A percentile compares a stretch with the other conserved stretches of the same genome.
Conservation (phyloP, 2,329 filamentous ascomycete genomes). For the Hypoxylon sp. region DNA sequence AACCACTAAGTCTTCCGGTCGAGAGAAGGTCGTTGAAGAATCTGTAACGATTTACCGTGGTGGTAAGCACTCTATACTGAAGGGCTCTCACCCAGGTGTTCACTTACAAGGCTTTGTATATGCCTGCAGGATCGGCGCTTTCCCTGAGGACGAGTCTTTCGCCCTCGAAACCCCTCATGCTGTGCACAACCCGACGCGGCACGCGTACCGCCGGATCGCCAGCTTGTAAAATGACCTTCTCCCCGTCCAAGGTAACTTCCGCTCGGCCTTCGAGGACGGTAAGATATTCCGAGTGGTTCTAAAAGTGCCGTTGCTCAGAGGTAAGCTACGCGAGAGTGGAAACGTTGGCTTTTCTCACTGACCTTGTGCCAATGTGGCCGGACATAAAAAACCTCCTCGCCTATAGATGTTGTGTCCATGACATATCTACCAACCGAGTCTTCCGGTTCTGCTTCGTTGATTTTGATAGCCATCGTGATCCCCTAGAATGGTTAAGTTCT, state of each 20-base stretch:
- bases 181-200: constrained; percentile 25
- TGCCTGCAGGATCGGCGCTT: constrained; percentile 28
- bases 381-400: constrained; percentile 25
- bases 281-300: constrained; percentile 33
- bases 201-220: constrained; percentile 27
- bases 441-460: constrained; percentile 28
- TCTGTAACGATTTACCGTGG: constrained; percentile 13
- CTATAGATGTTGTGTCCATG: constrained; percentile 26
- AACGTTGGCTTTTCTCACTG: too few species aligned
- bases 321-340: too few species aligned
- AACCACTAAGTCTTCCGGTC: constrained; percentile 13
- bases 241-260: constrained; percentile 26
- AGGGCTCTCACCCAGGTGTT: background rate
- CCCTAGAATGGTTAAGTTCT: constrained; percentile 17
- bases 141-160: constrained; percentile 28
- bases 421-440: constrained; percentile 32
- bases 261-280: constrained; percentile 28
- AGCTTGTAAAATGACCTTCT: constrained; percentile 23
- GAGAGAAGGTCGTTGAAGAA: constrained; percentile 35
- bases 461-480: constrained; percentile 27
- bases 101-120: constrained; percentile 31
- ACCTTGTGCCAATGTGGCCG: constrained; percentile 37
- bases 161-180: constrained; percentile 22
- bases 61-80: too few species aligned
- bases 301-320: background rate